A percentile compares a stretch with the other conserved stretches of the same genome.
Conservation (phyloP, 2,329 filamentous ascomycete species). For the Diplodia corticola region DNA sequence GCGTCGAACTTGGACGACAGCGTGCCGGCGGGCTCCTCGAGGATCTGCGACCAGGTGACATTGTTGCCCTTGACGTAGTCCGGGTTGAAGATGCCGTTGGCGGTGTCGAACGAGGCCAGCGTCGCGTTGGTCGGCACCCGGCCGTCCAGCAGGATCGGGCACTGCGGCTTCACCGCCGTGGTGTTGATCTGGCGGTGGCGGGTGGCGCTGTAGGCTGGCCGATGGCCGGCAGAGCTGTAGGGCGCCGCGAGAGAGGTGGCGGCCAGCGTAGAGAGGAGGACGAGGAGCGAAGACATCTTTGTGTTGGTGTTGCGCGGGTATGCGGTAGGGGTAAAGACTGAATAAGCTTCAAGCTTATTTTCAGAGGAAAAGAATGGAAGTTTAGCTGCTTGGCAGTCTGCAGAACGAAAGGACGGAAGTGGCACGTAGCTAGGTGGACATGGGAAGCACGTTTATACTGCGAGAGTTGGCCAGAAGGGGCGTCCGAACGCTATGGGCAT, state of each 20-base stretch:
- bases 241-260: constrained; percentile 10
- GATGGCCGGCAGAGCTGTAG: neutral
- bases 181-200: constrained; percentile 11
- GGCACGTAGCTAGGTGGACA: neutral
- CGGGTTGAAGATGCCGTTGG: constrained; percentile 47
- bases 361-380: constrained; percentile 1
- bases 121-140: constrained; percentile 29
- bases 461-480: neutral
- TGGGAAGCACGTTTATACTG: neutral
- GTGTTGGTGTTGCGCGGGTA: neutral
- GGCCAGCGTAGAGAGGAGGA: constrained; percentile 14
- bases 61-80: constrained; percentile 55
- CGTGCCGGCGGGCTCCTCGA: constrained; percentile 48
- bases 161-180: constrained; percentile 25
- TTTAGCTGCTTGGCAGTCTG: constrained; percentile 3
- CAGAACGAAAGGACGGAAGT: neutral
- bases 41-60: constrained; percentile 53
- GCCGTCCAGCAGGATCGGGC: constrained; percentile 36
- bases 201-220: neutral
- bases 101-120: constrained; percentile 28
- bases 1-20: constrained; percentile 50
- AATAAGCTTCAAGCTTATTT: constrained; percentile 13
- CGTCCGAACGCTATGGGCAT: neutral
- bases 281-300: constrained; percentile 8
- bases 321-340: neutral